Evolutionary conservation across 2,329 filamentous ascomycete genomes (phyloP), one percentile per base, ranked within the genome.

Genomic region (Penicillium sp.): DNA sequence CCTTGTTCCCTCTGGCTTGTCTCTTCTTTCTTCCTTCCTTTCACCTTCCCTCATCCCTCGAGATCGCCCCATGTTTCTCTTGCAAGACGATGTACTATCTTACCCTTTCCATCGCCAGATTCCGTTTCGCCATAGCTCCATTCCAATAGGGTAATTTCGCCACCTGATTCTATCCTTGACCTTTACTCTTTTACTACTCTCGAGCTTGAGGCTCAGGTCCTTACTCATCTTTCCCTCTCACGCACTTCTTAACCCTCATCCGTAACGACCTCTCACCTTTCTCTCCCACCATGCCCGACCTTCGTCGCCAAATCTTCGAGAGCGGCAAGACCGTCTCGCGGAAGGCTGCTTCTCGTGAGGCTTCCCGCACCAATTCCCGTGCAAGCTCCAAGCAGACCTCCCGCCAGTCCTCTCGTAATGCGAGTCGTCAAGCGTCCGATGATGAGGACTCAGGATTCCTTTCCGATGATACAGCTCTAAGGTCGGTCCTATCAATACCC

Each of bases 271-370:
- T 28, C 49, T 44, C 38, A 17, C 26, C 40, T 38, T 40, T 33
- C 28, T 37, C 47, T 33, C 35, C 40, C 71, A 79, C 33, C 56
- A 83, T 82, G 81, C 80, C 79, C 50, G 80, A 82, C 68, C 75
- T 82, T 57, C 78, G 86, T 66, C 83, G 86, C 68, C 84, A 86
- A 71, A 86, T 85, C 59, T 83, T 88, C 42, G 87, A 89, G 79
- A 87, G 85, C 78, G 82, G 84, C 73, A 89, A 89, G 79, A 89
- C 86, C 22, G 78, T 86, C 51, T 89, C 87, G 56, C 84, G 84
- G 70, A 89, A 89, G 72, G 85, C 85, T 38, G 82, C 81, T 57
- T 86, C 85, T 28, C 81, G 82, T 62, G 79, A 83, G 60, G 81
- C 80, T 47, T 87, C 86, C 17, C 81, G 82, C 30, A 78, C 81